Base-by-base conservation (phyloP, 2,329 filamentous ascomycete species). In the Neonectria coccinea region DNA sequence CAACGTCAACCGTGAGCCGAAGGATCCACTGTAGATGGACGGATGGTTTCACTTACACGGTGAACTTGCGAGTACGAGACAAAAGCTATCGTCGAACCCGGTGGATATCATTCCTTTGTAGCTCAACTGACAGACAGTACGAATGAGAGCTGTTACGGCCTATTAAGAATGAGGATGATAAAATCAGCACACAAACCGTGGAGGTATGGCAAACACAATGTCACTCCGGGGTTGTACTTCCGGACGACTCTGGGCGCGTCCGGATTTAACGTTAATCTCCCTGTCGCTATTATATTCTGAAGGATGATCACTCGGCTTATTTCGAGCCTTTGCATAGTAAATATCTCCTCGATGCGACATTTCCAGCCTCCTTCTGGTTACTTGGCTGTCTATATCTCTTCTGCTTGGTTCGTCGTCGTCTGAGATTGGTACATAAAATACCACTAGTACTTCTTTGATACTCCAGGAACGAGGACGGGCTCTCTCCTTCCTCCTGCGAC, bases 21-120 rank as follows among this genome's bases (percentile, higher is more conserved):
- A 42, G 9, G 50, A 20, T 18, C 45, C 45, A 48, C 45, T 16
- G 45, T 27, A 10, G 20, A 11, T 27, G 45, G 20, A 18, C 18
- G 22, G 25, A 27, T 16, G 33, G 31, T 14, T 36, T 52, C 50
- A 52, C 50, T 52, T 52, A 52, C 50, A 39, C 31, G 50, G 11
- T 22, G 48, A 39, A 36, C n/a, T 42, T 10, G n/a, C 2, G 39
- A 18, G n/a, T 18, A 9, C 16, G 16, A 18, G n/a, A 18, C n/a
- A 4, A 5, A n/a, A 41, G 39, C 14, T 18, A 39, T n/a, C 16
- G 5, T n/a, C 14, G 12, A 10, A 10, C 16, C 18, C 16, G 3
- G 39, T 16, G n/a, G 33, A 18, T n/a, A 42, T 18, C 5, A 16
- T 16, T 16, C 14, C 22, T 22, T 22, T 3, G 22, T 22, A 22